A percentile compares a stretch with the other conserved stretches of the same genome.
These are phyloP conservation scores for Mycena alexandri DNA, from an alignment of 768 basidiomycete species.

Conservation along the genomic window DNA sequence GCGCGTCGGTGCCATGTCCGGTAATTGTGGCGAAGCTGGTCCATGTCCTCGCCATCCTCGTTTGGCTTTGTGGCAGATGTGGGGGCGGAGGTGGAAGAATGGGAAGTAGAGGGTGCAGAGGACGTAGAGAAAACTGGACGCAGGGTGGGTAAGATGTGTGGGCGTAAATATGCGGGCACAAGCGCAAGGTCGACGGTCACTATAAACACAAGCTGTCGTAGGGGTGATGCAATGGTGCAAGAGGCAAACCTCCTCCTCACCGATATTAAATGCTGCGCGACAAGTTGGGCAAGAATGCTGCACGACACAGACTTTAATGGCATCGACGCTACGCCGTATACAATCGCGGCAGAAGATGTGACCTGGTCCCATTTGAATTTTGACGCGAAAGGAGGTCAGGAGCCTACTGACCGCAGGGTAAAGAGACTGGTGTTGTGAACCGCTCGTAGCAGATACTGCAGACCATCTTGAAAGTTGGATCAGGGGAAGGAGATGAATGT, in stretches of 20 bases:
- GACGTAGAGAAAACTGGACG: conserved; percentile 44
- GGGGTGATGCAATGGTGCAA: neutral
- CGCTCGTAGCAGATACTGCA: conserved; percentile 29
- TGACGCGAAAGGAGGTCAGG: too few species aligned
- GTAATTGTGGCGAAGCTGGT: conserved; percentile 39
- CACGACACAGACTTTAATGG: neutral
- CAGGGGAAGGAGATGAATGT: neutral
- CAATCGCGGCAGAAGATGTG: conserved; percentile 28
- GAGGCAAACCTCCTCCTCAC: neutral
- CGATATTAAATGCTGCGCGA: conserved; percentile 11
- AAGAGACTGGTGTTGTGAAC: conserved; percentile 16
- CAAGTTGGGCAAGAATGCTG: conserved; percentile 25
- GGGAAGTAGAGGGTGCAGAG: neutral
- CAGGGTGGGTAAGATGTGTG: conserved; percentile 46
- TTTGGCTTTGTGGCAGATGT: neutral
- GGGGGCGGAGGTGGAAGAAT: neutral
- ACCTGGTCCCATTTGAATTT: neutral
- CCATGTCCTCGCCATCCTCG: neutral
- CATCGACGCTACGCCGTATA: conserved; percentile 7
- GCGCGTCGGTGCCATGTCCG: conserved; percentile 49
- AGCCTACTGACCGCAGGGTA: conserved; percentile 23
- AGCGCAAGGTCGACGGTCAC: conserved; percentile 22
- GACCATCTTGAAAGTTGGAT: conserved; percentile 8
- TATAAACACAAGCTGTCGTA: neutral
- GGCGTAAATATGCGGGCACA: conserved; percentile 33